phyloP scores from a whole-genome alignment of 2,329 filamentous ascomycete species.

The Rasamsonia emersonii region DNA sequence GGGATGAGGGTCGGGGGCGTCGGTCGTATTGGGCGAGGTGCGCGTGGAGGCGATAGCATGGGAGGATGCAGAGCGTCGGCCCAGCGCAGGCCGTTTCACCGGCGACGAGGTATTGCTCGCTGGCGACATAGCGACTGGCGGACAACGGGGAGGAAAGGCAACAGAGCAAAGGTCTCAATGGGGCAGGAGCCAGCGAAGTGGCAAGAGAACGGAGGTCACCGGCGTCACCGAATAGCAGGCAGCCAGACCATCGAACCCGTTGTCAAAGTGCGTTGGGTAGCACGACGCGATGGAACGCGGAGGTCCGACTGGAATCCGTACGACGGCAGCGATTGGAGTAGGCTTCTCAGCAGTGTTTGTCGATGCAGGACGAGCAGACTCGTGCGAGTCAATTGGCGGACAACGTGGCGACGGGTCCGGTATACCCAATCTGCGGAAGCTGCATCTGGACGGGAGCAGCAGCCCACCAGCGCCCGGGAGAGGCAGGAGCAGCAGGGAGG shows the following conservation, averaged over 20 bases:
- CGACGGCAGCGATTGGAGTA: no score
- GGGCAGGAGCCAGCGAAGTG: no score
- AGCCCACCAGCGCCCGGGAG: background rate
- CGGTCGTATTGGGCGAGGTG: slow-evolving; percentile 17
- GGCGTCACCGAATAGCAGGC: no score
- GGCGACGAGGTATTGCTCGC: slow-evolving; percentile 23
- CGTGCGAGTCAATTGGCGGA: slow-evolving; percentile 10
- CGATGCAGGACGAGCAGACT: slow-evolving; percentile 4
- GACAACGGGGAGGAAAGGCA: slow-evolving; percentile 1
- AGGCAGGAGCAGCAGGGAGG: background rate
- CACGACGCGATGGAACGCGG: no score
- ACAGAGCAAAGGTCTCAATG: background rate
- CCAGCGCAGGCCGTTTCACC: slow-evolving; percentile 32
- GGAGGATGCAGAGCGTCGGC: slow-evolving; percentile 32
- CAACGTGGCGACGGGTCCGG: background rate
- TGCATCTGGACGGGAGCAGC: background rate
- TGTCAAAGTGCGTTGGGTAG: no score
- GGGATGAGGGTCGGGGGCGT: slow-evolving; percentile 19
- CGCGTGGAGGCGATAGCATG: slow-evolving; percentile 30
- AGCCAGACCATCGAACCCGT: no score
- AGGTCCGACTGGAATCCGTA: no score
- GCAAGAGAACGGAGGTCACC: no score
- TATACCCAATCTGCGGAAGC: slow-evolving; percentile 1
- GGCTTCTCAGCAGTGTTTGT: no score
- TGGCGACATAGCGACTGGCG: slow-evolving; percentile 7